phyloP scores from a whole-genome alignment of 1,284 basidiomycete genomes.

The Hypsizygus ulmarius region DNA sequence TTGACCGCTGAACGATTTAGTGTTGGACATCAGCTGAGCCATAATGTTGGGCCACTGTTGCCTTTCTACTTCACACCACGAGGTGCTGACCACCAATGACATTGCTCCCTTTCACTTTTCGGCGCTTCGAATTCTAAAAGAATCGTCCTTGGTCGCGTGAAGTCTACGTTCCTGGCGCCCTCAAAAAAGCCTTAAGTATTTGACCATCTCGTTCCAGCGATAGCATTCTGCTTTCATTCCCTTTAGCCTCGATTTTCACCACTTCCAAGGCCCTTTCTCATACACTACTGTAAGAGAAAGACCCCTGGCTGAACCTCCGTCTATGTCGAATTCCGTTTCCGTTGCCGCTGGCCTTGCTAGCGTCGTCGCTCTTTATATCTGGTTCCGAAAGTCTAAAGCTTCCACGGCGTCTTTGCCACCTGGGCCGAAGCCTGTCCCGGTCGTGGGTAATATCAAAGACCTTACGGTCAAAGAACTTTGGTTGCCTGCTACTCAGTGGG shows the following conservation, averaged over 20 bases:
- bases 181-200: slow-evolving; percentile 23
- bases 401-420: slow-evolving; percentile 48
- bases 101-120: slow-evolving; percentile 9
- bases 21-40: not conserved
- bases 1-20: too few species aligned
- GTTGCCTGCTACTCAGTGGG: slow-evolving; percentile 48
- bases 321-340: slow-evolving; percentile 21
- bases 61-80: slow-evolving; percentile 12
- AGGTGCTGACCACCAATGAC: slow-evolving; percentile 14
- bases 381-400: slow-evolving; percentile 39
- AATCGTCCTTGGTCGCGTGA: slow-evolving; percentile 16
- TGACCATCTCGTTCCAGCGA: slow-evolving; percentile 11
- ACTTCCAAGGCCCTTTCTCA: slow-evolving; percentile 4
- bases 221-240: slow-evolving; percentile 5
- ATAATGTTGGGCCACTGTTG: slow-evolving; percentile 28
- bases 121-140: slow-evolving; percentile 18
- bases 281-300: slow-evolving; percentile 1
- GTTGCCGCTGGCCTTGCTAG: slow-evolving; percentile 29
- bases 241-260: not conserved
- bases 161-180: slow-evolving; percentile 17
- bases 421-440: slow-evolving; percentile 61
- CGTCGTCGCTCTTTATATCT: slow-evolving; percentile 35
- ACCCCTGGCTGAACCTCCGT: slow-evolving; percentile 10
- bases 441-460: slow-evolving; percentile 62
- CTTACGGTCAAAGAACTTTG: slow-evolving; percentile 57